Base-by-base conservation (phyloP, 192 early-diverging fungal species). In the Coemansia sp. region DNA sequence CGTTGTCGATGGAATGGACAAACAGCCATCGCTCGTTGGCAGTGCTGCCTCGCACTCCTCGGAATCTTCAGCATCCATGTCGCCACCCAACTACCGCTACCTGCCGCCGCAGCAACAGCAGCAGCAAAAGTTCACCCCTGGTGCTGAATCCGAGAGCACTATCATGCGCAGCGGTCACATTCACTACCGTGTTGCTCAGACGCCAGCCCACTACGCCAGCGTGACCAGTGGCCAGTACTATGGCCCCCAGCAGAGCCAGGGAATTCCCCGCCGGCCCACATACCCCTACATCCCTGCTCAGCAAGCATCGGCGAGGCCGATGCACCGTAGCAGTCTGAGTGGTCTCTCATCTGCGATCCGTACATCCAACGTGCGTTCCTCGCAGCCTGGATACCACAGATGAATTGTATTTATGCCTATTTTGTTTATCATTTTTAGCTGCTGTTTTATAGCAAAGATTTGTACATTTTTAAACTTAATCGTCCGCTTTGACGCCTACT, bases 1-100 rank as follows among this genome's bases (percentile, higher is more conserved):
- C 42, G 73, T 80, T 33, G 70, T 80, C 7, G 77, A 64, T 38
- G 68, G 57, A 8, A 69, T 75, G 69, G 77, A 80, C 14, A 69
- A 62, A 51, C 60, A 69, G 24, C 26, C 38, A 23, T 36, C 33
- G 48, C 23, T 50, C 23, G 3, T 13, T 21, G 23, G 48, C 10
- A 50, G 48, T 13, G 57, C 48, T 31, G 57, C 40, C 23, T 36
- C 24, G 40, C 34, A 37, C 53, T 38, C 21, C 31, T 67, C 33
- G 34, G 56, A 31, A 13, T 58, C 55, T 7, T 31, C 63, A 13
- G 43, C 31, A 2, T 45, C 70, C 23, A 60, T 48, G 16, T 48
- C 46, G 18, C 36, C 51, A 18, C 46, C 36, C 18, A 63, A n/a
- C 62, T 18, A 31, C 18, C 46, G 28, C 34, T 50, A 13, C 23